Base-by-base conservation (phyloP, 495 filamentous ascomycete species). In the Penicillium bialowiezense region DNA sequence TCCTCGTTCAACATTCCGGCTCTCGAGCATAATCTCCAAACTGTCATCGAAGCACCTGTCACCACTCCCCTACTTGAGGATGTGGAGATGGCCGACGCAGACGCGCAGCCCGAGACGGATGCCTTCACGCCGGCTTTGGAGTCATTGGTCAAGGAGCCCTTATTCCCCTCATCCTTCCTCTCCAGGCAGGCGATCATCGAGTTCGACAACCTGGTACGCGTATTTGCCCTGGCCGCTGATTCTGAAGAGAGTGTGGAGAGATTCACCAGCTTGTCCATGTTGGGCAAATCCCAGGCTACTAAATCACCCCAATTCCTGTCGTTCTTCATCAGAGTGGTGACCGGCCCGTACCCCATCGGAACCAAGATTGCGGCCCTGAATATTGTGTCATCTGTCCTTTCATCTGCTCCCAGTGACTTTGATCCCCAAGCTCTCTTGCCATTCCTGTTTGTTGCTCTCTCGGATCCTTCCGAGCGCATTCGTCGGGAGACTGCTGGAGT, bases 391-490 rank as follows among this genome's bases (percentile, higher is more conserved):
- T 62, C 68, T 5, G 66, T 76, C 17, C 55, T 95, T 17, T 73
- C 72, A 39, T 73, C 73, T 9, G 56, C 58, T 6, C 65, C 76
- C 21, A 75, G 66, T 29, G 67, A 66, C n/a, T 49, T 84, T 39
- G 91, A 95, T 60, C 73, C 85, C 32, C 91, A 96, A 59, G 81
- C 83, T 3, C 57, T 95, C 15, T 52, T 96, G 21, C 91, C 91
- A 12, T 95, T 95, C 64, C 63, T 83, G 24, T 61, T 96, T 28
- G 73, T 72, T 44, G 88, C 86, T 7, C 77, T 98, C 14, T 71
- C 82, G 20, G 93, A 98, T 64, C 65, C 79, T 3, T 83, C 86
- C 1, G 77, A 79, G 44, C 84, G 77, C 37, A 86, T 96, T 43
- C 83, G 93, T 23, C 79, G 81, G 17, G 82, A 89, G 31, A 86